phyloP scores from a whole-genome alignment of 2,329 filamentous ascomycete genomes.

The Amesomyces nigricolor region DNA sequence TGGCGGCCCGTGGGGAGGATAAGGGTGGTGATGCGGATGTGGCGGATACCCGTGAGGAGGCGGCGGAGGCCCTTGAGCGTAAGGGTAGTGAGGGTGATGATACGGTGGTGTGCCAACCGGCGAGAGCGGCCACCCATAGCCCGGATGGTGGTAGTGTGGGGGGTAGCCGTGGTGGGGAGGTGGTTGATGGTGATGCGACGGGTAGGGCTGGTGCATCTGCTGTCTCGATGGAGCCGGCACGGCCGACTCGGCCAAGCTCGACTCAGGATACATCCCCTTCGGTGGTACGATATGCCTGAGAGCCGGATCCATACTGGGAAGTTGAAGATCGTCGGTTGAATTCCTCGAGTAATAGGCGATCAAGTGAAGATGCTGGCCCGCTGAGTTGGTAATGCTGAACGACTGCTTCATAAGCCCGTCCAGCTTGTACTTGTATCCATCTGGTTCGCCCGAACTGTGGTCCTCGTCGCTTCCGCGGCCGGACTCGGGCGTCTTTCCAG shows the following conservation, averaged over 20 bases:
- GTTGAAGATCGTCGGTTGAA: constrained; percentile 61
- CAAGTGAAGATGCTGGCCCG: constrained; percentile 83
- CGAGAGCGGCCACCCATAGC: constrained; percentile 52
- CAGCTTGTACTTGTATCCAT: constrained; percentile 90
- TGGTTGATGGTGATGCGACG: constrained; percentile 12
- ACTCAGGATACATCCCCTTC: constrained; percentile 97
- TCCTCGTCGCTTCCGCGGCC: constrained; percentile 78
- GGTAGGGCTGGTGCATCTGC: constrained; percentile 53
- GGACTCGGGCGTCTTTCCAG: constrained; percentile 77
- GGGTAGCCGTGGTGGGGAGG: constrained; percentile 17
- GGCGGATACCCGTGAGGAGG: constrained; percentile 22
- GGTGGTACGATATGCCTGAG: constrained; percentile 78
- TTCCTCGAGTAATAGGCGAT: constrained; percentile 92
- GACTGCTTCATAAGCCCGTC: constrained; percentile 99
- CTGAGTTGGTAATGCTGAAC: constrained; percentile 94
- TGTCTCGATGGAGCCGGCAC: constrained; percentile 75
- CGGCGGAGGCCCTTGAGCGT: constrained; percentile 28
- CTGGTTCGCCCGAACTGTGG: constrained; percentile 75
- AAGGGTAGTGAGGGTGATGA: constrained; percentile 42
- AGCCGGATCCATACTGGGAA: constrained; percentile 74
- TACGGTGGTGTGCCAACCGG: constrained; percentile 51
- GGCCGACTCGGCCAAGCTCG: constrained; percentile 78
- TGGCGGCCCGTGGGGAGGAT: constrained; percentile 21
- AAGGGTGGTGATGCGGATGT: constrained; percentile 19
- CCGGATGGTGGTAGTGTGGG: constrained; percentile 24